Conservation (phyloP, 805 yeast genomes). For the Candida incommunis region DNA sequence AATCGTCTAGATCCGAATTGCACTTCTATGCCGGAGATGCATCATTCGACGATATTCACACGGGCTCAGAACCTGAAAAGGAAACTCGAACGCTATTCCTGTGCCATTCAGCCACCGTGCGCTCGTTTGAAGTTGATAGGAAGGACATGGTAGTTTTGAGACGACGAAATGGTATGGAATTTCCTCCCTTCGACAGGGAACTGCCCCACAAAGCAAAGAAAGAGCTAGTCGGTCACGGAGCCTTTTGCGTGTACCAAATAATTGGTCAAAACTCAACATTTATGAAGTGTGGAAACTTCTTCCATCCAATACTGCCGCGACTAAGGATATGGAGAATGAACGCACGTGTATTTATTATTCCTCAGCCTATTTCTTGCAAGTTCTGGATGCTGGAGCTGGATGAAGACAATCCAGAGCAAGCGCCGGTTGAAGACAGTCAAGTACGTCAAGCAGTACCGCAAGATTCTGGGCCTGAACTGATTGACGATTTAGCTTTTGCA, state of each 20-base stretch:
- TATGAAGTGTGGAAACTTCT: background rate
- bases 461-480: background rate
- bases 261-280: background rate
- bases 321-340: background rate
- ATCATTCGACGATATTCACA: background rate
- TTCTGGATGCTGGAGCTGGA: background rate
- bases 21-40: background rate
- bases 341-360: background rate
- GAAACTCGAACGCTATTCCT: background rate
- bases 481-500: background rate
- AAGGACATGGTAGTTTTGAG: background rate
- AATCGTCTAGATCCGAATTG: background rate
- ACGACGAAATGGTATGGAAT: background rate
- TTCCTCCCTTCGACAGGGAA: background rate
- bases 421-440: background rate
- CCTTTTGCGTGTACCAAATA: background rate
- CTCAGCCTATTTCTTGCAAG: background rate
- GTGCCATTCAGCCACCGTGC: background rate
- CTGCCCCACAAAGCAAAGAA: background rate
- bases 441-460: no score
- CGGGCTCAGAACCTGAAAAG: background rate
- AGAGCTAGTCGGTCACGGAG: background rate
- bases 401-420: background rate
- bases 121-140: background rate
- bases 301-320: background rate